Conservation (phyloP, 139 green algal genomes). For the Tetradesmus obliquus region DNA sequence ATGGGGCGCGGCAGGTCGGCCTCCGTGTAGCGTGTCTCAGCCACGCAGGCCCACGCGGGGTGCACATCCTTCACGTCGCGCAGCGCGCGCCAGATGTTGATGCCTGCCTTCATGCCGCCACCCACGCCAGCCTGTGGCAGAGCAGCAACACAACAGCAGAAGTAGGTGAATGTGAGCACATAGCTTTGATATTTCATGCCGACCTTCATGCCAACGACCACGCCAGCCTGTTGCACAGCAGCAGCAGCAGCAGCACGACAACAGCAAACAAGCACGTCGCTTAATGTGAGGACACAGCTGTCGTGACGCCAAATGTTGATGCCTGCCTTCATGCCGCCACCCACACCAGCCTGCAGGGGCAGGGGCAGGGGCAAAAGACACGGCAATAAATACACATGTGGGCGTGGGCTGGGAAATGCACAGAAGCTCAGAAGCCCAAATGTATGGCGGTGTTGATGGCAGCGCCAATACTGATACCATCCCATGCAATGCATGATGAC, state of each 20-base stretch:
- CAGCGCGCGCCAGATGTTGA: constrained; percentile 58
- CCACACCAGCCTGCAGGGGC: constrained; percentile 55
- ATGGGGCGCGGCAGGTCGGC: constrained; percentile 63
- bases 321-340: constrained; percentile 66
- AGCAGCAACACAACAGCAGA: not conserved
- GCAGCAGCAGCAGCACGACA: not conserved
- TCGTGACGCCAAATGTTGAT: constrained; percentile 56
- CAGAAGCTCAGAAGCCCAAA: too few relatives aligned
- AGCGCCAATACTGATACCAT: too few relatives aligned
- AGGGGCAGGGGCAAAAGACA: not conserved
- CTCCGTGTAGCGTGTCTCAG: constrained; percentile 40
- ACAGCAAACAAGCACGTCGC: not conserved
- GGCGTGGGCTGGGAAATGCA: too few relatives aligned
- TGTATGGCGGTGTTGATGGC: too few relatives aligned
- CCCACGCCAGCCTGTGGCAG: constrained; percentile 58
- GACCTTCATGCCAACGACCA: constrained; percentile 66
- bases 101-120: constrained; percentile 65
- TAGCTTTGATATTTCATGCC: constrained; percentile 21
- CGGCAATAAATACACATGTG: too few relatives aligned
- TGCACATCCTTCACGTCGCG: constrained; percentile 50
- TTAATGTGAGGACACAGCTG: not conserved
- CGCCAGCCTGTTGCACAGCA: constrained; percentile 51
- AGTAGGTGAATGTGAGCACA: not conserved
- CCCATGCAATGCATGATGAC: too few relatives aligned
- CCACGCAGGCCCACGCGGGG: constrained; percentile 52